A percentile compares a stretch with the other conserved stretches of the same genome.
phyloP scores from a whole-genome alignment of 2,329 filamentous ascomycete genomes.

The Achaetomium macrosporum region DNA sequence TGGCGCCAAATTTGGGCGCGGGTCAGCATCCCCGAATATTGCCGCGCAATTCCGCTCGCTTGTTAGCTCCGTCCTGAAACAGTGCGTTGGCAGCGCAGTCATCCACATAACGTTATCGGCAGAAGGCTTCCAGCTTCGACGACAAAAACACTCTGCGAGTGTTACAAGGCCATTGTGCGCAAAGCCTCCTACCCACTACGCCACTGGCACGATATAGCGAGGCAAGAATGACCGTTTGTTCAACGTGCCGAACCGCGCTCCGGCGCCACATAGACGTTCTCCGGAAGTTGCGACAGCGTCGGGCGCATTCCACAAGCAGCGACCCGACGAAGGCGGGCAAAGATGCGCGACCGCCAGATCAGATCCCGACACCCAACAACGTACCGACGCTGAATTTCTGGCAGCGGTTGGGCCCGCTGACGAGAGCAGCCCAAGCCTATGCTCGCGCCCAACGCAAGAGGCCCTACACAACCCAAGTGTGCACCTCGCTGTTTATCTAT shows the following conservation, averaged over 20 bases:
- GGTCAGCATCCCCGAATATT: not conserved
- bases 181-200: too few relatives aligned
- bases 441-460: conserved; percentile 62
- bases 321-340: conserved; percentile 13
- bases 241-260: conserved; percentile 24
- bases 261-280: conserved; percentile 27
- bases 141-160: not conserved
- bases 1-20: not conserved
- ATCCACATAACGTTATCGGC: not conserved
- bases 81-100: not conserved
- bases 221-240: conserved; percentile 22
- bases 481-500: conserved; percentile 71
- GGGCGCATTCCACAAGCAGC: conserved; percentile 26
- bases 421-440: conserved; percentile 53
- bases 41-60: not conserved
- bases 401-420: conserved; percentile 54
- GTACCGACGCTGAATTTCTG: conserved; percentile 43
- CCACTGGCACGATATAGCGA: not conserved
- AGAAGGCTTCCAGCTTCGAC: too few relatives aligned
- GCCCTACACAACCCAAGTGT: conserved; percentile 75
- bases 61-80: conserved; percentile 7
- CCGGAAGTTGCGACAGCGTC: conserved; percentile 24
- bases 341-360: conserved; percentile 25
- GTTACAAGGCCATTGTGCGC: too few relatives aligned
- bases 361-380: conserved; percentile 40